Evolutionary conservation across 352 stramenopile genomes (phyloP).

Genomic region (Phytophthora fragariaefolia): DNA sequence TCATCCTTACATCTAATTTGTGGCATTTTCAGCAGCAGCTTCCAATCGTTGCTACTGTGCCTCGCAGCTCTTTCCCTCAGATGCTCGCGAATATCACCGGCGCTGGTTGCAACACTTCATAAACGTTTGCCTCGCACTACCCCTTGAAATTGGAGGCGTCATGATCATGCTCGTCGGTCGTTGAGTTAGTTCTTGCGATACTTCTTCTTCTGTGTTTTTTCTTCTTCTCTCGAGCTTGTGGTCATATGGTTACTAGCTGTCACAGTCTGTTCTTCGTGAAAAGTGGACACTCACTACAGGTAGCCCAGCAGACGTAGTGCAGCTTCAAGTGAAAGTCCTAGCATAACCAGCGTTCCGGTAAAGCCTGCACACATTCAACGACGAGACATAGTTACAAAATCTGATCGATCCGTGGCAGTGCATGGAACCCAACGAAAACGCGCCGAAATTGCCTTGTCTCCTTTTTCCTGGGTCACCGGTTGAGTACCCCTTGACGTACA

Average conservation of each 20-base stretch:
- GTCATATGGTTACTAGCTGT: slow-evolving; percentile 1
- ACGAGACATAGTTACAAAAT: neutral
- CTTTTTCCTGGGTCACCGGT: slow-evolving; percentile 50
- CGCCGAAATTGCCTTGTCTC: slow-evolving; percentile 44
- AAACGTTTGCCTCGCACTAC: slow-evolving; percentile 37
- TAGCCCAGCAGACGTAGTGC: slow-evolving; percentile 34
- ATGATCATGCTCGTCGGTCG: slow-evolving; percentile 19
- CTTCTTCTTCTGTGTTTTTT: neutral
- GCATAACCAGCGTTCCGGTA: slow-evolving; percentile 34
- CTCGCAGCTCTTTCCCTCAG: slow-evolving; percentile 30
- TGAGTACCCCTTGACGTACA: slow-evolving; percentile 50
- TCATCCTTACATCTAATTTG: slow-evolving; percentile 16
- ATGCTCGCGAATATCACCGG: slow-evolving; percentile 29
- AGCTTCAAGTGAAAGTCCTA: slow-evolving; percentile 38
- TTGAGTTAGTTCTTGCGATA: slow-evolving; percentile 15
- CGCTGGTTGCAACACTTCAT: slow-evolving; percentile 23
- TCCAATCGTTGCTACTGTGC: slow-evolving; percentile 36
- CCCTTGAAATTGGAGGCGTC: slow-evolving; percentile 39
- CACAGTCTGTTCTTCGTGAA: slow-evolving; percentile 6
- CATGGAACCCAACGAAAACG: slow-evolving; percentile 1
- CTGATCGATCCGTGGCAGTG: neutral
- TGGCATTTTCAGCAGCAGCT: slow-evolving; percentile 33
- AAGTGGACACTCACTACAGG: slow-evolving; percentile 21
- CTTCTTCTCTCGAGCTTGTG: slow-evolving; percentile 3
- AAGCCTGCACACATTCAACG: slow-evolving; percentile 19